Evolutionary conservation across 1,139 yeast species (phyloP).

Genomic region (Zygosaccharomyces sapae): DNA sequence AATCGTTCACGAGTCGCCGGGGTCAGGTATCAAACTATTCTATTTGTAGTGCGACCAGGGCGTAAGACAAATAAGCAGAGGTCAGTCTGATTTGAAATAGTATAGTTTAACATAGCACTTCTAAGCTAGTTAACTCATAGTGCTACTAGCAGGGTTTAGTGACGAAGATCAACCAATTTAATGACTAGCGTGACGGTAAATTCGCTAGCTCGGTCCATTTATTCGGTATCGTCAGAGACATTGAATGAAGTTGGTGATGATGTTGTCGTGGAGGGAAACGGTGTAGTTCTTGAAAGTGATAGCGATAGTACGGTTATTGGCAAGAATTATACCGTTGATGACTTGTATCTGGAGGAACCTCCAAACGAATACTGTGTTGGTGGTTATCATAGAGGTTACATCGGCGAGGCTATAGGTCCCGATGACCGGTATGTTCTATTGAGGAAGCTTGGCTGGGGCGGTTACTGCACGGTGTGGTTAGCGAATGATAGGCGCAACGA

Average conservation of each 20-base stretch:
- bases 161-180: neutral
- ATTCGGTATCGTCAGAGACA: slow-evolving; percentile 3
- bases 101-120: neutral
- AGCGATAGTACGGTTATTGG: slow-evolving; percentile 4
- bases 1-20: too few species aligned
- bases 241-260: slow-evolving; percentile 1
- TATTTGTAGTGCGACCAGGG: neutral
- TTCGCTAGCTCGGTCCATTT: slow-evolving; percentile 3
- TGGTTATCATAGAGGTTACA: slow-evolving; percentile 80
- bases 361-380: slow-evolving; percentile 58
- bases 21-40: neutral
- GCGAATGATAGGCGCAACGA: slow-evolving; percentile 56
- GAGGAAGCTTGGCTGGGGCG: slow-evolving; percentile 89
- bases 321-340: slow-evolving; percentile 31
- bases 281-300: slow-evolving; percentile 1
- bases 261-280: slow-evolving; percentile 1
- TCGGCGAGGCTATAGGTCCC: slow-evolving; percentile 64
- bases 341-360: slow-evolving; percentile 3
- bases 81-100: neutral
- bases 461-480: slow-evolving; percentile 85
- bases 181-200: slow-evolving; percentile 5
- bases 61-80: neutral
- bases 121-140: neutral
- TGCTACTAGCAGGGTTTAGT: neutral
- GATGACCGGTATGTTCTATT: slow-evolving; percentile 61